Base-by-base conservation (phyloP, 805 yeast species). In the Monosporozyma aerobia region DNA sequence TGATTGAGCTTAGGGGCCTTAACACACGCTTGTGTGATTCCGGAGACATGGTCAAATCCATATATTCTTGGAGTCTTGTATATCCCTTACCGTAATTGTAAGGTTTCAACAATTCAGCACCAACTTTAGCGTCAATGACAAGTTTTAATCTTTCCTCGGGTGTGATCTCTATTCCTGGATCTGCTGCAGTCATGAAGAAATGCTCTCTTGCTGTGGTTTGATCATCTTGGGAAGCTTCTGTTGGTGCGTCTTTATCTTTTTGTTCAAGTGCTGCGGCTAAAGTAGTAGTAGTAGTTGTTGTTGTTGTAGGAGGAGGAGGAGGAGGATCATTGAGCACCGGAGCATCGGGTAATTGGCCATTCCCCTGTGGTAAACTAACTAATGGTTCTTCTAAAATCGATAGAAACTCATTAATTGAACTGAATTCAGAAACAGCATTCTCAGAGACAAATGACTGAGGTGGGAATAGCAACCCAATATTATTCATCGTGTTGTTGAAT, bases 141-240 rank as follows among this genome's bases (percentile, higher is more conserved):
- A 90, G 95, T 63, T 88, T 89, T 59, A 92, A 74, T 55, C 97
- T 77, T 64, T 90, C 97, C 63, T 90, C 97, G 0, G 97, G 96
- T 0, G 96, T 87, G 39, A 87, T 85, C 58, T 89, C 97, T 2
- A 92, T 88, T 0, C 96, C 87, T 5, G 98, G 98, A 66, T 92
- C 98, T 0, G 97, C 97, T 0, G 98, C 98, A 0, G 97, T 92
- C 48, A 92, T 71, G 71, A 92, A 90, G 69, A 92, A 92, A 68
- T 90, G 90, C 65, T 90, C 97, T 57, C 89, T 77, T 1, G 97
- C 96, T 2, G 94, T 82, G 52, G 87, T 51, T 14, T 33, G 22
- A 5, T 46, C 41, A n/a, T 33, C 23, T n/a, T 19, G 23, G 40
- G 7, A 23, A 23, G 23, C 6, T 8, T 14, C 13, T 4, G 37